Evolutionary conservation across 495 filamentous ascomycete species (phyloP).

Genomic region (Daldinia vernicosa): DNA sequence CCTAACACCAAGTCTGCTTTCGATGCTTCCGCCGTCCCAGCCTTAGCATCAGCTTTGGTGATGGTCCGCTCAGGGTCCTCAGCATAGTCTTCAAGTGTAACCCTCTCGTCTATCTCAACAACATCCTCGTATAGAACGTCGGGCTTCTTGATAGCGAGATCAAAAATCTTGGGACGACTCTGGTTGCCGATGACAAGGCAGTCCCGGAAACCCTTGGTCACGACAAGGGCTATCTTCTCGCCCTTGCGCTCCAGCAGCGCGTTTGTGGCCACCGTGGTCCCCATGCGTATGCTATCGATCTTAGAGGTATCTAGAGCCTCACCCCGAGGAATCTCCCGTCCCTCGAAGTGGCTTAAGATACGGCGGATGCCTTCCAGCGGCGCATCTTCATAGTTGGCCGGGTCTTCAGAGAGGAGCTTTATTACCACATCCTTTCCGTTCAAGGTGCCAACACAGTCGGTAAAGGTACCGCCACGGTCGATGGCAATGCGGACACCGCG

Average conservation of each 20-base stretch:
- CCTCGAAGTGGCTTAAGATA: slow-evolving; percentile 82
- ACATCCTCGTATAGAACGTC: slow-evolving; percentile 80
- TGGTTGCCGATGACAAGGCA: slow-evolving; percentile 90
- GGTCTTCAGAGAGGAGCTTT: slow-evolving; percentile 91
- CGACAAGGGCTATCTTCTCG: slow-evolving; percentile 87
- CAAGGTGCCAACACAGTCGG: slow-evolving; percentile 73
- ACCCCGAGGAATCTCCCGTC: slow-evolving; percentile 78
- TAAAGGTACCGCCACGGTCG: slow-evolving; percentile 76
- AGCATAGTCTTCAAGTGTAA: slow-evolving; percentile 88
- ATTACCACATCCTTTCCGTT: slow-evolving; percentile 76
- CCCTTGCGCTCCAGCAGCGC: slow-evolving; percentile 93
- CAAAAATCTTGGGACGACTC: slow-evolving; percentile 83
- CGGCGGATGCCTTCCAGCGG: slow-evolving; percentile 92
- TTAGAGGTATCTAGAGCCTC: slow-evolving; percentile 81
- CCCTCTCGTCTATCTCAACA: slow-evolving; percentile 81
- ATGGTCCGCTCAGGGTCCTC: slow-evolving; percentile 73
- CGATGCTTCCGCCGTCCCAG: slow-evolving; percentile 55
- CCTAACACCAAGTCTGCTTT: slow-evolving; percentile 69
- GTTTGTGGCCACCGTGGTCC: slow-evolving; percentile 89
- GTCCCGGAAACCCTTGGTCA: slow-evolving; percentile 93
- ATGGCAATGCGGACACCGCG: slow-evolving; percentile 67
- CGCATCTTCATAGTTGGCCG: slow-evolving; percentile 86
- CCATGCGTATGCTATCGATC: slow-evolving; percentile 89
- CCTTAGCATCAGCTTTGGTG: slow-evolving; percentile 59
- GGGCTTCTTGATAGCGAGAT: slow-evolving; percentile 80